A percentile compares a stretch with the other conserved stretches of the same genome.
These are phyloP conservation scores for Tetrahymena elliotti DNA, from an alignment of 73 alveolate species.

Conservation along the genomic window DNA sequence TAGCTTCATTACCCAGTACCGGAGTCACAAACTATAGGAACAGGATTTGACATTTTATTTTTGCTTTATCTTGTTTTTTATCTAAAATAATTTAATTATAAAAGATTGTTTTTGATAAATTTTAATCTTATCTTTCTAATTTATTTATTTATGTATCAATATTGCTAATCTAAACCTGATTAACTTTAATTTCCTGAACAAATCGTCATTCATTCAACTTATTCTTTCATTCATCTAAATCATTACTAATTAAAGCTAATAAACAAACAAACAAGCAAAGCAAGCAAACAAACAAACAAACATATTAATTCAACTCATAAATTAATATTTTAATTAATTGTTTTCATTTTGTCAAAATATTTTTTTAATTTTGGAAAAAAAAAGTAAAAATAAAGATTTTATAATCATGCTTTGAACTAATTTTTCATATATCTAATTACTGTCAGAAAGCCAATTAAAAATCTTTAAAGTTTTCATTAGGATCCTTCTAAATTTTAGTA, in stretches of 20 bases:
- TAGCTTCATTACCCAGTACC: slow-evolving; percentile 36
- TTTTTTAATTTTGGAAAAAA: too few relatives aligned
- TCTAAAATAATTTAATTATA: background rate
- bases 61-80: background rate
- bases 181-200: background rate
- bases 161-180: background rate
- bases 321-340: background rate
- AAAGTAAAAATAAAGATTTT: too few relatives aligned
- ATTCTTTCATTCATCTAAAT: too few relatives aligned
- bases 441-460: too few relatives aligned
- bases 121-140: background rate
- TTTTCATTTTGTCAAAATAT: too few relatives aligned
- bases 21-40: slow-evolving; percentile 37
- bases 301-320: too few relatives aligned
- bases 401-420: too few relatives aligned
- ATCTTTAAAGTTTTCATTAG: too few relatives aligned
- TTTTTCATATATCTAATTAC: too few relatives aligned
- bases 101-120: background rate
- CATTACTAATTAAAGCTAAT: background rate
- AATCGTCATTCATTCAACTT: background rate
- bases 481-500: too few relatives aligned
- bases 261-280: background rate
- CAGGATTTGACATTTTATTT: background rate
- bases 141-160: background rate
- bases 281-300: background rate